A percentile compares a stretch with the other conserved stretches of the same genome.
These are phyloP conservation scores for Boletus rufocinnamomeus DNA, from an alignment of 768 basidiomycete species.

Conservation along the genomic window DNA sequence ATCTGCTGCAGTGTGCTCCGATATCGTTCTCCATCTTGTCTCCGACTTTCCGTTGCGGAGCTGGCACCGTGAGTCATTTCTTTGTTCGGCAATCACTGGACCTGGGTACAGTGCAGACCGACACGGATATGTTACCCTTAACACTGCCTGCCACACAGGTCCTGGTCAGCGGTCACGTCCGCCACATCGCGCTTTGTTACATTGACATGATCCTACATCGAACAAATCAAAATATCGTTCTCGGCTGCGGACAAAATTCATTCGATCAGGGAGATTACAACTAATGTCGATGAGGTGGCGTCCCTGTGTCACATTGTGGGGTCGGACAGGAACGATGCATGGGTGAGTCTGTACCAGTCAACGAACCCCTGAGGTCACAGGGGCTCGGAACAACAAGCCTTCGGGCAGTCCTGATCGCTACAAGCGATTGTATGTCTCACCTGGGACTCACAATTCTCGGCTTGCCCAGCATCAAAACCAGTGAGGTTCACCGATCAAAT, in stretches of 20 bases:
- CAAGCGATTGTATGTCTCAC: background rate
- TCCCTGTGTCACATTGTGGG: background rate
- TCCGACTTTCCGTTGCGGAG: no score
- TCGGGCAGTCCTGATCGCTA: background rate
- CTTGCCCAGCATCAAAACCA: background rate
- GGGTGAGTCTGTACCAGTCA: background rate
- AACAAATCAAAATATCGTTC: background rate
- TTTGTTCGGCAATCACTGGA: no score
- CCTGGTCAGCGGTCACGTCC: background rate
- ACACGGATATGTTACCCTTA: no score
- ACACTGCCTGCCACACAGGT: background rate
- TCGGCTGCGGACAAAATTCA: background rate
- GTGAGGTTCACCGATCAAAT: background rate
- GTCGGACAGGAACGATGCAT: background rate
- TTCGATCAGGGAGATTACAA: background rate
- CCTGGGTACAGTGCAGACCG: no score
- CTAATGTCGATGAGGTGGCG: background rate
- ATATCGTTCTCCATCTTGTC: no score
- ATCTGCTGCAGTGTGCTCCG: no score
- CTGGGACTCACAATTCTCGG: background rate
- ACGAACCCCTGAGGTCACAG: background rate
- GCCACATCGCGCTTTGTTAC: background rate
- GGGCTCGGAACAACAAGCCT: background rate
- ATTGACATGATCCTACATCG: background rate
- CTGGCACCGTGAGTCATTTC: no score